phyloP scores from a whole-genome alignment of 805 yeast species.

The Hemisphaericaspora nanyangensis region DNA sequence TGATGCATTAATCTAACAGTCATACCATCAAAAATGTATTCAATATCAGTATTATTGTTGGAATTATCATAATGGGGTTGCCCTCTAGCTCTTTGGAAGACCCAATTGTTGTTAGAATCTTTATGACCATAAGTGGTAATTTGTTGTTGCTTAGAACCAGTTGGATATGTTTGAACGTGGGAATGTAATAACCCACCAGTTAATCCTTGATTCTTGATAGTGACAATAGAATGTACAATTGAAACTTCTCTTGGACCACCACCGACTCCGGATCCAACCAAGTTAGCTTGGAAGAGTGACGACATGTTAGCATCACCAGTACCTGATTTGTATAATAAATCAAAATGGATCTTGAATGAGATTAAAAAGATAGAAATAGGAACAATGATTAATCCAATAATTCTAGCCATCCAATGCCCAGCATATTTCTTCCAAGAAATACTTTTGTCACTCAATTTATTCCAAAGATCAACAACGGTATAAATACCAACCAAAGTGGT shows the following conservation, averaged over 20 bases:
- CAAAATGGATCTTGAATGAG: slow-evolving; percentile 74
- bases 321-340: slow-evolving; percentile 67
- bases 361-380: slow-evolving; percentile 62
- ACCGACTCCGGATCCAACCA: slow-evolving; percentile 58
- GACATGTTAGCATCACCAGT: slow-evolving; percentile 81
- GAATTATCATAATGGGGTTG: slow-evolving; percentile 27
- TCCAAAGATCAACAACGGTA: slow-evolving; percentile 86
- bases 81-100: slow-evolving; percentile 47
- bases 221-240: slow-evolving; percentile 43
- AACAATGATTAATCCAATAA: slow-evolving; percentile 55
- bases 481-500: slow-evolving; percentile 86
- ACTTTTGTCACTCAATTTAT: slow-evolving; percentile 65
- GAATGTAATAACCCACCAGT: slow-evolving; percentile 46
- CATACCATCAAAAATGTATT: slow-evolving; percentile 54
- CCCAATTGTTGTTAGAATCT: slow-evolving; percentile 43
- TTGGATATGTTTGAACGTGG: slow-evolving; percentile 44
- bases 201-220: slow-evolving; percentile 42
- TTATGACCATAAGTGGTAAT: slow-evolving; percentile 45
- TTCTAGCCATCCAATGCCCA: slow-evolving; percentile 66
- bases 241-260: slow-evolving; percentile 69
- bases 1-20: slow-evolving; percentile 60
- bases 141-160: slow-evolving; percentile 46
- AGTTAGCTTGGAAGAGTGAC: slow-evolving; percentile 76
- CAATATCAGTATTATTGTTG: slow-evolving; percentile 27
- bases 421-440: slow-evolving; percentile 48